Base-by-base conservation (phyloP, 768 basidiomycete genomes). In the Mycena amicta region DNA sequence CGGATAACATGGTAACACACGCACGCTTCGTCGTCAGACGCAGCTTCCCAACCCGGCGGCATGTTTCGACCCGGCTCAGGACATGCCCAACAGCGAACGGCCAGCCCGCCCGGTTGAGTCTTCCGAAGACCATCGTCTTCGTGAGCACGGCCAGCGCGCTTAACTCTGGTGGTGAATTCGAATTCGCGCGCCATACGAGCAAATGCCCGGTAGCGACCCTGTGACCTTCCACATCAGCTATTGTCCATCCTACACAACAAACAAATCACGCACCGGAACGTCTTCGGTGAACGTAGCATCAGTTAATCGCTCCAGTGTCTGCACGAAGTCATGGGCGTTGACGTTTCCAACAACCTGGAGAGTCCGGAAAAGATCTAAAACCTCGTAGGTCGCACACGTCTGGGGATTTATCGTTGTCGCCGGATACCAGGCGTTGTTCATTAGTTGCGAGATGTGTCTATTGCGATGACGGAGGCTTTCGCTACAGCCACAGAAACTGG, bases 11-110 rank as follows among this genome's bases (percentile, higher is more conserved):
- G 20, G 25, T 18, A 8, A 8, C 8, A 37, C 8, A 53, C 62
- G 13, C 20, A 57, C 41, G 46, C 29, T 16, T 33, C 23, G 29
- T 55, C 33, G 33, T 31, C 27, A 26, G 16, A 27, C 41, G 23
- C 56, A 33, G 4, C 54, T 25, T 52, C n/a, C 67, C 66, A 68
- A 3, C 59, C 56, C 2, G 50, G 43, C 1, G 68, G 68, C 12
- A 69, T 31, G 46, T 69, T 68, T 29, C 56, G 54, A 2, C 52
- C 54, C 4, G 52, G 27, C n/a, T 59, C 55, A 0, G 66, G 68
- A 49, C 68, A 69, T 1, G 68, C 59, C 55, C 67, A 68, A 30
- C 68, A 69, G 20, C 31, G 22, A 11, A 68, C 61, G 2, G 59
- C 59, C 2, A 55, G 22, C 12, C 52, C 55, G 2, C 61, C 50